phyloP scores from a whole-genome alignment of 306 rosid genomes.

The Cicer judaicum region DNA sequence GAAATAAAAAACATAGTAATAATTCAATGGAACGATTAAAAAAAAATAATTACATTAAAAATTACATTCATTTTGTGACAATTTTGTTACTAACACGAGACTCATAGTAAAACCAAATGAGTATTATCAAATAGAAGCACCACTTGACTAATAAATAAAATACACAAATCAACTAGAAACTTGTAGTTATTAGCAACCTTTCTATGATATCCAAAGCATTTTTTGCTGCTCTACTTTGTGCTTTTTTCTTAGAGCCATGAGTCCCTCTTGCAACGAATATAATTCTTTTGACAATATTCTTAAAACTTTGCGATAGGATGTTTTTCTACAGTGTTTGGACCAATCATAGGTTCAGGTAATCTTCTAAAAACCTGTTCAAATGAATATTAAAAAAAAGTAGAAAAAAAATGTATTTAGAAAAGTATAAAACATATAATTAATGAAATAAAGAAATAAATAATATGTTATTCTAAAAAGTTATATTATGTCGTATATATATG shows the following conservation, averaged over 20 bases:
- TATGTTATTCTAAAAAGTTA: neutral
- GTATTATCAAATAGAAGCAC: too few species aligned
- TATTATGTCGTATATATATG: too few species aligned
- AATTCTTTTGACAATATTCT: neutral
- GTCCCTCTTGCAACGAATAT: neutral
- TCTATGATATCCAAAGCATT: neutral
- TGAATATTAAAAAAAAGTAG: neutral
- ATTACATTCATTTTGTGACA: too few species aligned
- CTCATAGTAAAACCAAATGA: too few species aligned
- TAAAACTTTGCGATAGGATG: neutral
- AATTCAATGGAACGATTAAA: too few species aligned
- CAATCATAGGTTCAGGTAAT: neutral
- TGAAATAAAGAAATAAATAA: neutral
- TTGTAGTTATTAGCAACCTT: neutral
- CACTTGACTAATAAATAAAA: too few species aligned
- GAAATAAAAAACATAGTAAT: too few species aligned
- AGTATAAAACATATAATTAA: neutral
- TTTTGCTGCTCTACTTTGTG: constrained; percentile 2
- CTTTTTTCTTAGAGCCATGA: constrained; percentile 16
- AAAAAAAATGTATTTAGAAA: too few species aligned
- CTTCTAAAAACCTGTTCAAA: neutral
- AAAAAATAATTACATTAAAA: too few species aligned
- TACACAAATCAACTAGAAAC: too few species aligned
- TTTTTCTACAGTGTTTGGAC: neutral
- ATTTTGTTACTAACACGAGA: too few species aligned